Evolutionary conservation across 805 yeast species (phyloP), one percentile per base, ranked within the genome.

Genomic region (Nakazawaea sp.): DNA sequence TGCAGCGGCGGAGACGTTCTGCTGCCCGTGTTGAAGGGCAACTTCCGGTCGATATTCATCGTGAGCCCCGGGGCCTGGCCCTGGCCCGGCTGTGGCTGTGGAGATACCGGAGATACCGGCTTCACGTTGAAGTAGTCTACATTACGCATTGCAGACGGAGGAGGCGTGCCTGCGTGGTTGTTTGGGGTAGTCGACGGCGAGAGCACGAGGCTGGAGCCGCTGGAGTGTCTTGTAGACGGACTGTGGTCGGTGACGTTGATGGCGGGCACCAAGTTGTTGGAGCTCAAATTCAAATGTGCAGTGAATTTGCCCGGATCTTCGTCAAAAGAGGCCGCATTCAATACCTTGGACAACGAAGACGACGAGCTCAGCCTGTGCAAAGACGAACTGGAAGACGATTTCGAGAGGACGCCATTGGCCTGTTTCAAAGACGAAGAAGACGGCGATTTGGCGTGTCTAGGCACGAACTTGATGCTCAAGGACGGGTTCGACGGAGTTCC

Each of bases 1-100:
- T 8, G 27, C 5, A 8, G 18, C 11, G 7, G 31, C 6, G 13
- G 26, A 10, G 44, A 42, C 13, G 45, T 47, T 33, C 49, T 41
- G 5, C 42, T 38, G 8, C 43, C 42, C 15, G 44, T 30, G 19
- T 26, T 15, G 27, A 30, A 28, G 24, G 40, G 33, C 24, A 32
- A 13, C 20, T 29, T 35, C 18, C 18, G 24, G 27, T 32, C 40
- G 9, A 32, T 33, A 12, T 27, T 19, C 40, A 30, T 26, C n/a
- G 33, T 21, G 18, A 28, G 15, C 13, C 39, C 18, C 13, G 30
- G 17, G 16, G 21, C 19, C 11, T 18, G 35, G 15, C 35, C 24
- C n/a, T 18, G 7, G 19, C 34, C 17, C n/a, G 15, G 34, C 17
- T 9, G 27, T 10, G 28, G 28, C 6, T 11, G 4, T 11, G 16